Base-by-base conservation (phyloP, 1,139 yeast species). In the Pichia inconspicua region DNA sequence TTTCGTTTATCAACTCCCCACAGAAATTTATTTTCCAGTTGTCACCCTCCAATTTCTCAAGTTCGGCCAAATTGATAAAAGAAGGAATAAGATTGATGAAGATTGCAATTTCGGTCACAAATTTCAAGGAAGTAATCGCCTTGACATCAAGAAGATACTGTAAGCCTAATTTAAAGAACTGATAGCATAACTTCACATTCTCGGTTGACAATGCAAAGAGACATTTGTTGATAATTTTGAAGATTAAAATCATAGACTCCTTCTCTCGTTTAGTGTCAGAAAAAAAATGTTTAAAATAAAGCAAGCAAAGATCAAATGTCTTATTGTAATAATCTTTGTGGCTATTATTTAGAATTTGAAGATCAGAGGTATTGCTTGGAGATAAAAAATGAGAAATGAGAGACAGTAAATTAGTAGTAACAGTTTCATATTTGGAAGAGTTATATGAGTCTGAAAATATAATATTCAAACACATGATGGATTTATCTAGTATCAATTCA, bases 181-280 rank as follows among this genome's bases (percentile, higher is more conserved):
- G 58, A 52, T 66, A 60, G 15, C 70, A 64, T 42, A 66, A 59
- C 27, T 58, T 53, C 9, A 66, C 52, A 55, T 74, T 67, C 25
- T 65, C 63, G 0, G 71, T 67, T 1, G 73, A 58, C 5, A 68
- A 50, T 6, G 62, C 56, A 2, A 66, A 52, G n/a, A 73, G 53
- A 8, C 69, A 55, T 46, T 68, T 68, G 55, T 74, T 75, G 31
- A 74, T 61, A 15, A 75, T 63, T 58, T 62, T 49, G 47, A 74
- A 65, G 1, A 70, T 51, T 5, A 56, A 25, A 7, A 59, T 52
- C 25, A 60, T 44, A 7, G 57, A 47, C 36, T 53, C 56, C 3
- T 61, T 50, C 44, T 60, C 65, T 32, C 56, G 54, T 46, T 58
- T 58, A 4, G 51, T 54, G 2, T 42, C 45, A 2, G 45, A 31